Conservation (phyloP, 495 filamentous ascomycete species). For the Daldinia childiae region DNA sequence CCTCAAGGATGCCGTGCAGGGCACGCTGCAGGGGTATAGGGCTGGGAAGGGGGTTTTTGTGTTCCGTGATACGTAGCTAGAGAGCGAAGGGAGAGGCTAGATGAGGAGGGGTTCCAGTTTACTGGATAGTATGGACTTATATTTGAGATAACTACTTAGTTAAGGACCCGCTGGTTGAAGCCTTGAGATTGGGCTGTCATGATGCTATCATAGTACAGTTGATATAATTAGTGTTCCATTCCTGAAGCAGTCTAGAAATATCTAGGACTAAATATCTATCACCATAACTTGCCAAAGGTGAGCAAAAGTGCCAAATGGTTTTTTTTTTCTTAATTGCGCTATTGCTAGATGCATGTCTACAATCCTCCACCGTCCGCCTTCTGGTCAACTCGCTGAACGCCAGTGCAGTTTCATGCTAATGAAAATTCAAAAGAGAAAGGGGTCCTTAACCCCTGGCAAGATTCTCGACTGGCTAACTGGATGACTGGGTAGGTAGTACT, state of each 20-base stretch:
- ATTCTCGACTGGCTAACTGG: background rate
- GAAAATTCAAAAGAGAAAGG: background rate
- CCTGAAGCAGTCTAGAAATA: too few relatives aligned
- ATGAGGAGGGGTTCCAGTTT: background rate
- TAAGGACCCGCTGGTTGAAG: too few relatives aligned
- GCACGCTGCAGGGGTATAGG: slow-evolving; percentile 80
- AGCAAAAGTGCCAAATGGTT: background rate
- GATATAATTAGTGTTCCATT: background rate
- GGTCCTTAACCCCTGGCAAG: background rate
- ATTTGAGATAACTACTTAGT: background rate
- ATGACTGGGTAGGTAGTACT: background rate
- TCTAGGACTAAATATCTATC: background rate
- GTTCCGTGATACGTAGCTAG: slow-evolving; percentile 62
- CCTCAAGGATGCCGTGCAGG: slow-evolving; percentile 72
- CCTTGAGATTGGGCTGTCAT: background rate
- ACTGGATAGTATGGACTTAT: background rate
- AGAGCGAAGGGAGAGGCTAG: background rate
- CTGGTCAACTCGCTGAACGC: slow-evolving; percentile 18
- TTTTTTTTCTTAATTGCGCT: slow-evolving; percentile 7
- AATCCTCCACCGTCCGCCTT: slow-evolving; percentile 8
- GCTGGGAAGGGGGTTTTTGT: slow-evolving; percentile 90
- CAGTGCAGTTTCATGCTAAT: slow-evolving; percentile 21
- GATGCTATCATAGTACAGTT: background rate
- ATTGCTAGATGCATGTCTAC: slow-evolving; percentile 20
- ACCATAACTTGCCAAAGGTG: background rate